A percentile compares a stretch with the other conserved stretches of the same genome.
These are phyloP conservation scores for Alternaria viburni DNA, from an alignment of 2,329 filamentous ascomycete genomes.

Conservation along the genomic window DNA sequence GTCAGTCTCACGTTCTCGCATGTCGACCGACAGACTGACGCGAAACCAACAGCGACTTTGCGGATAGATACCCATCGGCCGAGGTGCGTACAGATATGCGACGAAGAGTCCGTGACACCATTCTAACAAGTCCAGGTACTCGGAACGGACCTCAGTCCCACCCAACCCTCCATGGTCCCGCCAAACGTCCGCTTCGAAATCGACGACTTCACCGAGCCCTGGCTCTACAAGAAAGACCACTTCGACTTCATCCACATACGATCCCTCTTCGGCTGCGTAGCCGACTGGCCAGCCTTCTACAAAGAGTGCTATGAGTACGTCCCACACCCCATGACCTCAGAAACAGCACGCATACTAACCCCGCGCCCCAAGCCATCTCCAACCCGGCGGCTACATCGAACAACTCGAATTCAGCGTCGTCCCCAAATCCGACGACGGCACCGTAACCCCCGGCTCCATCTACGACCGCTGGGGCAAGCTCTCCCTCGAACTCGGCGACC, in stretches of 20 bases:
- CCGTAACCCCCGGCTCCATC: conserved; percentile 22
- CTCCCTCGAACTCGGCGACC: conserved; percentile 35
- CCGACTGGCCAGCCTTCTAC: conserved; percentile 32
- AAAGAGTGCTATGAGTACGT: conserved; percentile 22
- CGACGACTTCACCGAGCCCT: conserved; percentile 41
- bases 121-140: conserved; percentile 31
- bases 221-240: conserved; percentile 32
- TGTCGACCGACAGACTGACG: not conserved
- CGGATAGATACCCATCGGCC: conserved; percentile 48
- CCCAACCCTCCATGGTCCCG: conserved; percentile 45
- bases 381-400: conserved; percentile 41
- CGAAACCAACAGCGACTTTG: conserved; percentile 41
- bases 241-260: conserved; percentile 34
- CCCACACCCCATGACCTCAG: not conserved
- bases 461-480: conserved; percentile 35
- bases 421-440: conserved; percentile 37
- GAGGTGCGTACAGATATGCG: conserved; percentile 16
- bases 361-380: conserved; percentile 18
- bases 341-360: not conserved
- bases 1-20: conserved; percentile 15
- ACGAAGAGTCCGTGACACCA: not conserved
- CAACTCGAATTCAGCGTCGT: conserved; percentile 34
- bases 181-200: conserved; percentile 43
- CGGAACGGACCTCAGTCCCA: conserved; percentile 50
- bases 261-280: conserved; percentile 25